Evolutionary conservation across 148 eudicot genomes (phyloP).

Genomic region (Arctostaphylos glauca): DNA sequence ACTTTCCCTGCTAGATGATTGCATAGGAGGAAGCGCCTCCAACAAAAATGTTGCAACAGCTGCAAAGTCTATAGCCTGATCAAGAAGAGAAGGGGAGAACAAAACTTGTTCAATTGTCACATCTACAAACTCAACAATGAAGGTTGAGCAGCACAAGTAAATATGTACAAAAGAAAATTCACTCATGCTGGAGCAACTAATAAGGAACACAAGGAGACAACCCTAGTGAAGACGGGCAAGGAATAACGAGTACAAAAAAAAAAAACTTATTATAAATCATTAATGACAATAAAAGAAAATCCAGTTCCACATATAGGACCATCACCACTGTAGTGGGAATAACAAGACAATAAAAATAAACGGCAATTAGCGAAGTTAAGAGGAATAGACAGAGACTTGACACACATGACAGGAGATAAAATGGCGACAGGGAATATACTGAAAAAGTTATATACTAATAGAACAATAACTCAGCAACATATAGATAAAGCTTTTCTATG

Average conservation of each 20-base stretch:
- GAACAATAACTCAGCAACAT: background rate
- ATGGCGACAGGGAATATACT: background rate
- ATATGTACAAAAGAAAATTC: background rate
- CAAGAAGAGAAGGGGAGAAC: slow-evolving; percentile 9
- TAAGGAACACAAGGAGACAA: background rate
- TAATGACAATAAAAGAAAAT: background rate
- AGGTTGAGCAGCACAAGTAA: background rate
- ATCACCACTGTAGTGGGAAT: background rate
- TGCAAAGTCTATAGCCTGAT: slow-evolving; percentile 84
- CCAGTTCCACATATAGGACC: background rate
- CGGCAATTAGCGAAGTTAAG: background rate
- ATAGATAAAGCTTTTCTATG: background rate
- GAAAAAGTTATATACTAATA: background rate
- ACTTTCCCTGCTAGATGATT: slow-evolving; percentile 43
- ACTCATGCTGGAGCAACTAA: background rate
- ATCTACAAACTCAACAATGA: background rate
- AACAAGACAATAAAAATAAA: background rate
- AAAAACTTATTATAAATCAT: background rate
- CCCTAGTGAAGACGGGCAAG: background rate
- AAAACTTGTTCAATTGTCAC: background rate
- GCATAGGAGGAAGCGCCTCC: slow-evolving; percentile 78
- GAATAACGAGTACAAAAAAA: background rate
- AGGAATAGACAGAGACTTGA: background rate
- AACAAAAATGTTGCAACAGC: slow-evolving; percentile 70
- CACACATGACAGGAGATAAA: background rate